Evolutionary conservation across 768 basidiomycete species (phyloP).

Genomic region (Xerocomus brunneocitrinus): DNA sequence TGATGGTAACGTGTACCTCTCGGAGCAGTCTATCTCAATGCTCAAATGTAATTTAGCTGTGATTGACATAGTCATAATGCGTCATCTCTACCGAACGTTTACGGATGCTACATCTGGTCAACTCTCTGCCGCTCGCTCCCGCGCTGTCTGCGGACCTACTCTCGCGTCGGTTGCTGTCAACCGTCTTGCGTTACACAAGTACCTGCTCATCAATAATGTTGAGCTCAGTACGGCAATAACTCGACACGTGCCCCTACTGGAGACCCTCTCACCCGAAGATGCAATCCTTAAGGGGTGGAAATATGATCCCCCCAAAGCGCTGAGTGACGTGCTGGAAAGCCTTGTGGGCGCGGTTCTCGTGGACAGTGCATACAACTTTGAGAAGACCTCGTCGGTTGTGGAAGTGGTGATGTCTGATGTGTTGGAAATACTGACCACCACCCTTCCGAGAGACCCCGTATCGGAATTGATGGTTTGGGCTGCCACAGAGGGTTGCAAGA

Average conservation of each 20-base stretch:
- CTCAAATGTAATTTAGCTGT: conserved; percentile 44
- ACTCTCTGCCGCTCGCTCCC: conserved; percentile 64
- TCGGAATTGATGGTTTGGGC: conserved; percentile 69
- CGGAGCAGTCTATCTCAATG: not conserved
- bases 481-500: conserved; percentile 52
- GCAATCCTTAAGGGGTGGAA: conserved; percentile 72
- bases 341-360: conserved; percentile 80
- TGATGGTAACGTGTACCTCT: conserved; percentile 56
- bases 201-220: conserved; percentile 64
- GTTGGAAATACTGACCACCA: conserved; percentile 53
- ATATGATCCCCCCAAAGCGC: conserved; percentile 79
- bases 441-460: conserved; percentile 65
- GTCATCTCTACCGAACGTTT: conserved; percentile 66
- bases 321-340: conserved; percentile 84
- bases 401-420: conserved; percentile 65
- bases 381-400: conserved; percentile 56
- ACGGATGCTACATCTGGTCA: conserved; percentile 71
- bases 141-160: conserved; percentile 69
- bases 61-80: conserved; percentile 65
- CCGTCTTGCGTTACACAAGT: conserved; percentile 61
- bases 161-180: conserved; percentile 67
- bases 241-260: conserved; percentile 56
- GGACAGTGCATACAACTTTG: conserved; percentile 73
- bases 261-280: conserved; percentile 50
- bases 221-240: conserved; percentile 63